Percentiles rank a stretch among this genome's conserved stretches.
phyloP scores from a whole-genome alignment of 768 basidiomycete genomes.

The Hygrophorus pudorinus region DNA sequence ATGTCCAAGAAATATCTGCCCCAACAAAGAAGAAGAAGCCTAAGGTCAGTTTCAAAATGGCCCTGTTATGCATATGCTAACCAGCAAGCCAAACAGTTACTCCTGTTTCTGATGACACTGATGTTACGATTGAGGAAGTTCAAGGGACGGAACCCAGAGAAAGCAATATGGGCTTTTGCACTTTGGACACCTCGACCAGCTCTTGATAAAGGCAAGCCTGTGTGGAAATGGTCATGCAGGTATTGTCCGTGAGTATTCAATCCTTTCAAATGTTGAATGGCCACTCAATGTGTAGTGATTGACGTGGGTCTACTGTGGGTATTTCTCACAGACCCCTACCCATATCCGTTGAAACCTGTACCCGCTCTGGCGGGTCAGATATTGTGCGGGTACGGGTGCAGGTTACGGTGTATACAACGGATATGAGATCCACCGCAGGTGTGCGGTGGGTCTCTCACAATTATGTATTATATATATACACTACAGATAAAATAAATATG shows the following conservation, averaged over 20 bases:
- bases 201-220: not conserved
- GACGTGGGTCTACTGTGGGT: no score
- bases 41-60: not conserved
- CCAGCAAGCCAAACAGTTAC: not conserved
- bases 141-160: not conserved
- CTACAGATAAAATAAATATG: no score
- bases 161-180: not conserved
- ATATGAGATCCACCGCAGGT: no score
- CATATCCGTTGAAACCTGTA: no score
- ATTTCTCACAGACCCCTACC: no score
- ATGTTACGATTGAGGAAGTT: not conserved
- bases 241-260: constrained; percentile 2
- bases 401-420: no score
- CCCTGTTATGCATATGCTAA: not conserved
- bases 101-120: not conserved
- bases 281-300: not conserved
- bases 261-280: no score
- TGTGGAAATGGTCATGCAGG: constrained; percentile 1
- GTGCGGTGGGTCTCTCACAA: no score
- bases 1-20: not conserved
- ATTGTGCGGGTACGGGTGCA: no score
- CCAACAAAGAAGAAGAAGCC: not conserved
- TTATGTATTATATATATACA: no score
- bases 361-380: no score
- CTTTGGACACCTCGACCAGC: constrained; percentile 2